phyloP scores from a whole-genome alignment of 2,329 filamentous ascomycete species.

The Metarhizium guizhouense region DNA sequence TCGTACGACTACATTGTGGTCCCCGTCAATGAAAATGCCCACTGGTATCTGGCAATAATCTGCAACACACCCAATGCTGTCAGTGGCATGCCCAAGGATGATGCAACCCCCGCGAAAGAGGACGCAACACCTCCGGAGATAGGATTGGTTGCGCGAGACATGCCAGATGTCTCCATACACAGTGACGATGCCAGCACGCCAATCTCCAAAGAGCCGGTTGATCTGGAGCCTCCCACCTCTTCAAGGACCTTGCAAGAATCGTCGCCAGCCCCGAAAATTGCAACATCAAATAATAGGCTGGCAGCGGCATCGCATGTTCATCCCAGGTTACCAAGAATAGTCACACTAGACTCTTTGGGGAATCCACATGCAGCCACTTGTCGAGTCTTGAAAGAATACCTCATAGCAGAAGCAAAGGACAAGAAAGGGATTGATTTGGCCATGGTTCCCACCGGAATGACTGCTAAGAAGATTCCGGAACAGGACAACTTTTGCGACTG shows the following conservation, averaged over 20 bases:
- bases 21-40: conserved; percentile 76
- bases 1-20: conserved; percentile 82
- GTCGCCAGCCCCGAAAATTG: conserved; percentile 3
- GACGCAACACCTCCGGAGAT: conserved; percentile 8
- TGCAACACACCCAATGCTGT: conserved; percentile 71
- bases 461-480: conserved; percentile 63
- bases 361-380: conserved; percentile 53
- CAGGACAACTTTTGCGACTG: conserved; percentile 87
- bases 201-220: neutral
- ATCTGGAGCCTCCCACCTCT: conserved; percentile 1
- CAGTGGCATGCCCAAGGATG: conserved; percentile 8
- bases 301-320: conserved; percentile 17
- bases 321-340: conserved; percentile 56
- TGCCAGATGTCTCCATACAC: conserved; percentile 16
- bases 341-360: conserved; percentile 84
- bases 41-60: conserved; percentile 95
- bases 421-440: conserved; percentile 40
- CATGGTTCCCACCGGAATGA: conserved; percentile 41
- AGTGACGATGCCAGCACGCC: conserved; percentile 7
- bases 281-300: conserved; percentile 8
- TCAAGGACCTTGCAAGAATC: neutral
- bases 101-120: conserved; percentile 1
- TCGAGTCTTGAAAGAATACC: conserved; percentile 63
- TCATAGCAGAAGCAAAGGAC: conserved; percentile 61
- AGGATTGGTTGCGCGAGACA: conserved; percentile 10